Evolutionary conservation across 225 moss, liverwort and hornwort genomes (phyloP).

Genomic region (Sphagnum contortum): DNA sequence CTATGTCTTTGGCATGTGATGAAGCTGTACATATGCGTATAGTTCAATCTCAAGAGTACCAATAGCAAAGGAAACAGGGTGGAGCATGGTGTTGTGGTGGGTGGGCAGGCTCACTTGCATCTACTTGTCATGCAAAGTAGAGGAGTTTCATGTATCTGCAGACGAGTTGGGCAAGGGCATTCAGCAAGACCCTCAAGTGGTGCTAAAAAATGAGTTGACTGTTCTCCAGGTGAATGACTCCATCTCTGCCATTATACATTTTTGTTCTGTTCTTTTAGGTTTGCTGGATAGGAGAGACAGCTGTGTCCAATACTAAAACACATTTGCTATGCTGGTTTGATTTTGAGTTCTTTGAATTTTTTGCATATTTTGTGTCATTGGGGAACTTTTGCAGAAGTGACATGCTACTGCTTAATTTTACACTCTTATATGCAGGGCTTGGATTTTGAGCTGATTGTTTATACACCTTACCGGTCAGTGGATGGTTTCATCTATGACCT

Average conservation of each 20-base stretch:
- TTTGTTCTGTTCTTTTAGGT: neutral
- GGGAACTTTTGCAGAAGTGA: too few species aligned
- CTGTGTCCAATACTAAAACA: too few species aligned
- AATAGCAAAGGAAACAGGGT: too few species aligned
- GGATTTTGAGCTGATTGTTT: constrained; percentile 95
- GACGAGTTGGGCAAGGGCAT: constrained; percentile 99
- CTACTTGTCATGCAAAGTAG: constrained; percentile 96
- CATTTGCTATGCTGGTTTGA: too few species aligned
- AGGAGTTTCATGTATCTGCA: constrained; percentile 96
- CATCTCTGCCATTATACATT: neutral
- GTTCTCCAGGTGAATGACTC: constrained; percentile 57
- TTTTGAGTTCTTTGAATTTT: too few species aligned
- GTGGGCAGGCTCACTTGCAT: constrained; percentile 89
- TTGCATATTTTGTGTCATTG: too few species aligned
- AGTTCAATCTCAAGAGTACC: too few species aligned
- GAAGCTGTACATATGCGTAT: neutral
- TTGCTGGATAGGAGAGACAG: too few species aligned
- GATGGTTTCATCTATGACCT: constrained; percentile 90
- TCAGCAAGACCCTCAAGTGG: constrained; percentile 95
- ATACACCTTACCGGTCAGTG: constrained; percentile 88
- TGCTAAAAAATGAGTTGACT: constrained; percentile 93
- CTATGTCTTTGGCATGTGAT: too few species aligned
- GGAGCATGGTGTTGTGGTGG: constrained; percentile 1
- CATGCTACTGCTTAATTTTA: neutral
- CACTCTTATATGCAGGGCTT: constrained; percentile 46